Conservation (phyloP, 2,329 filamentous ascomycete genomes). For the Pseudogymnoascus sp. region DNA sequence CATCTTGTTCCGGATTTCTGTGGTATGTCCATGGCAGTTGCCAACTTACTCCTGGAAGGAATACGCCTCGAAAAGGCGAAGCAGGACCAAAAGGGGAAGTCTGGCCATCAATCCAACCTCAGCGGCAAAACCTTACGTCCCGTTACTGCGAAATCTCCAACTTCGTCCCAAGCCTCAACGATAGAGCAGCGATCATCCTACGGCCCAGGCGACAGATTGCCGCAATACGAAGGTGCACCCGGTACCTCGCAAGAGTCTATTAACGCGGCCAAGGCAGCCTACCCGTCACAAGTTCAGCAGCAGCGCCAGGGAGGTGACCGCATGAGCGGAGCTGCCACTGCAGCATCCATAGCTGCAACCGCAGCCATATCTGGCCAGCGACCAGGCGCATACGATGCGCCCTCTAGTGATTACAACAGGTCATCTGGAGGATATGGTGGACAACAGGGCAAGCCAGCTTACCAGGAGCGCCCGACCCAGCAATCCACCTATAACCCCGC, state of each 20-base stretch:
- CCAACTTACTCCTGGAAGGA: constrained; percentile 85
- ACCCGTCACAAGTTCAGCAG: constrained; percentile 32
- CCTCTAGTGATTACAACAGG: constrained; percentile 26
- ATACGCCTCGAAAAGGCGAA: constrained; percentile 70
- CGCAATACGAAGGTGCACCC: constrained; percentile 31
- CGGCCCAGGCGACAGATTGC: constrained; percentile 19
- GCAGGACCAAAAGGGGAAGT: constrained; percentile 39
- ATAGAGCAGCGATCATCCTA: constrained; percentile 24
- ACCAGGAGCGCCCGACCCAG: constrained; percentile 33
- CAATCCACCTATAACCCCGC: constrained; percentile 70
- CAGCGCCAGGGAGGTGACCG: constrained; percentile 45
- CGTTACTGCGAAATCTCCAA: neutral
- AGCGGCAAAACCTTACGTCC: constrained; percentile 24
- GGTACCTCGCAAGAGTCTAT: constrained; percentile 46
- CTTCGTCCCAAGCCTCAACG: constrained; percentile 20
- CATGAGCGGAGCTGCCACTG: constrained; percentile 43
- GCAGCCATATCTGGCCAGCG: constrained; percentile 48
- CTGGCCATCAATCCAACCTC: constrained; percentile 21
- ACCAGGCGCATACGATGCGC: constrained; percentile 24
- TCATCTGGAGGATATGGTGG: constrained; percentile 18
- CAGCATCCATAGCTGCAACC: constrained; percentile 48
- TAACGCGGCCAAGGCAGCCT: constrained; percentile 59
- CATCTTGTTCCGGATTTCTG: constrained; percentile 98
- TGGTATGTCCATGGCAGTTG: constrained; percentile 97
- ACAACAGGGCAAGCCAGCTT: constrained; percentile 14